Evolutionary conservation across 2,329 filamentous ascomycete species (phyloP).

Genomic region (Scytalidium sp.): DNA sequence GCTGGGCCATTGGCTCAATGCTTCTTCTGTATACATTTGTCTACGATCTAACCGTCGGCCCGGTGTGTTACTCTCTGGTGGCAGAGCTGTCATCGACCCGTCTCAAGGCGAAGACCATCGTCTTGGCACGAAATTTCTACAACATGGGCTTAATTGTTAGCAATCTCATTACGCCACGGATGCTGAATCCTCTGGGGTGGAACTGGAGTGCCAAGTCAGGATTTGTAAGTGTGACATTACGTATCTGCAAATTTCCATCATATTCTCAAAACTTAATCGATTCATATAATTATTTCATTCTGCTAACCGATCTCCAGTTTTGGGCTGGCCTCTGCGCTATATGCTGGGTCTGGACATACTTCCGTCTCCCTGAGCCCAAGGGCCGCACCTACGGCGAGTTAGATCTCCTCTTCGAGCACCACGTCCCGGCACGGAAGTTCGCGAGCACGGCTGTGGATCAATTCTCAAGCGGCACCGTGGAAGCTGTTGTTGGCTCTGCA

Average conservation of each 20-base stretch:
- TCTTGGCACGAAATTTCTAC: constrained; percentile 36
- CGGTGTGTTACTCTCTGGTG: constrained; percentile 39
- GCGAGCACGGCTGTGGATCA: not conserved
- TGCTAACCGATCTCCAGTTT: constrained; percentile 41
- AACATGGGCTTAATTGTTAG: constrained; percentile 30
- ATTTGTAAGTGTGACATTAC: constrained; percentile 41
- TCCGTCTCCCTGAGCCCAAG: constrained; percentile 75
- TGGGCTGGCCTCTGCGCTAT: constrained; percentile 77
- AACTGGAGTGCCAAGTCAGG: constrained; percentile 82
- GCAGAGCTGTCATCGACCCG: constrained; percentile 39
- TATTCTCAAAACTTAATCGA: not conserved
- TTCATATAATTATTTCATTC: not conserved
- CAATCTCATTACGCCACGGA: constrained; percentile 67
- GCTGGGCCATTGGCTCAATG: constrained; percentile 39
- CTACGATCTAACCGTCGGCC: constrained; percentile 42
- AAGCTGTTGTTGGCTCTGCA: not conserved
- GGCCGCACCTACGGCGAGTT: constrained; percentile 82
- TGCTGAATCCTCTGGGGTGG: constrained; percentile 65
- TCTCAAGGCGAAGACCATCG: constrained; percentile 36
- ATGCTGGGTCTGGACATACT: constrained; percentile 78
- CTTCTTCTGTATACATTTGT: constrained; percentile 37
- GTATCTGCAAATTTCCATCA: not conserved
- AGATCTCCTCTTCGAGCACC: constrained; percentile 75
- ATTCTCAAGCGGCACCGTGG: not conserved
- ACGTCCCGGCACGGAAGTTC: constrained; percentile 40